These are phyloP conservation scores for Paramyrothecium sp. DNA, from an alignment of 2,329 filamentous ascomycete genomes.

Conservation along the genomic window DNA sequence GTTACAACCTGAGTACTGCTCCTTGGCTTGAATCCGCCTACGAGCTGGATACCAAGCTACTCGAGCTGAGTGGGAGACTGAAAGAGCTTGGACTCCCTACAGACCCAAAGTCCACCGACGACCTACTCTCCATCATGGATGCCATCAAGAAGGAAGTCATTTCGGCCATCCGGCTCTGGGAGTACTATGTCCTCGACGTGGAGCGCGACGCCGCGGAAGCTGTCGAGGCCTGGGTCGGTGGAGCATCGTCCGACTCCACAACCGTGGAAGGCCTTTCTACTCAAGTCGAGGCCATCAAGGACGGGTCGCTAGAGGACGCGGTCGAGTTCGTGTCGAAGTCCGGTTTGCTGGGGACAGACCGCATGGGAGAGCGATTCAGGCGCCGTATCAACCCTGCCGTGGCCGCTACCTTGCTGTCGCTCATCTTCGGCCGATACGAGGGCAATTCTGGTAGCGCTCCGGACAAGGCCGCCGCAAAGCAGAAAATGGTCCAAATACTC, in stretches of 20 bases:
- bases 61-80: conserved; percentile 79
- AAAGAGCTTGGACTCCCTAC: conserved; percentile 71
- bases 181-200: conserved; percentile 86
- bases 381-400: conserved; percentile 68
- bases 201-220: conserved; percentile 68
- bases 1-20: conserved; percentile 90
- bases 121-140: conserved; percentile 79
- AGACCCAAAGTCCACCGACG: conserved; percentile 66
- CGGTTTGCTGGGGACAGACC: conserved; percentile 68
- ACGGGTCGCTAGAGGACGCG: conserved; percentile 44
- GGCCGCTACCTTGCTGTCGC: conserved; percentile 54
- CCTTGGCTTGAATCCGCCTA: conserved; percentile 71
- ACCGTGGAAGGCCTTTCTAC: conserved; percentile 32
- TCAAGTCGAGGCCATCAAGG: conserved; percentile 45
- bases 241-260: conserved; percentile 53
- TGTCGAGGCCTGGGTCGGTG: conserved; percentile 68
- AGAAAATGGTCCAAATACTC: conserved; percentile 62
- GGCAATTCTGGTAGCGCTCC: conserved; percentile 39
- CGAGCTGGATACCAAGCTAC: conserved; percentile 57
- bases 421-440: conserved; percentile 60
- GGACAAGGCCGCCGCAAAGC: conserved; percentile 48
- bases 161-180: conserved; percentile 78
- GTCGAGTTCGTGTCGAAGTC: conserved; percentile 66
- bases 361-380: conserved; percentile 76
- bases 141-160: conserved; percentile 80